Evolutionary conservation across 2,329 filamentous ascomycete genomes (phyloP).

Genomic region (Aspergillus niger): DNA sequence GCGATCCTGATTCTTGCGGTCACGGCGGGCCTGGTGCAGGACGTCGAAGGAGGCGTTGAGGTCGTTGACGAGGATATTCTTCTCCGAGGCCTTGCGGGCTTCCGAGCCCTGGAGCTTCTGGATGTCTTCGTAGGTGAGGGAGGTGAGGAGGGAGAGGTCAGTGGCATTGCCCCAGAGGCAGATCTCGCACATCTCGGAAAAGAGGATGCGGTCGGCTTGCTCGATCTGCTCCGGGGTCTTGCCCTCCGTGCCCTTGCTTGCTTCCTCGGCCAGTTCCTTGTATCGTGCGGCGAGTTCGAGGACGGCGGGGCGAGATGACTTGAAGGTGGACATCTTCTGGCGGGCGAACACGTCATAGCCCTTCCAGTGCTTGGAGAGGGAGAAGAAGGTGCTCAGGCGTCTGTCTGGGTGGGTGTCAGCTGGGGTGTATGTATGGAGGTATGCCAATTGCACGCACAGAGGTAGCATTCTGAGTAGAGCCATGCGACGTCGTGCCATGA

Average conservation of each 20-base stretch:
- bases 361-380: conserved; percentile 78
- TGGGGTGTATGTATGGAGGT: background rate
- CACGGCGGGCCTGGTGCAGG: conserved; percentile 65
- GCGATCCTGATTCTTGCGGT: conserved; percentile 64
- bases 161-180: conserved; percentile 98
- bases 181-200: conserved; percentile 92
- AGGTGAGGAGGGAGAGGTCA: conserved; percentile 86
- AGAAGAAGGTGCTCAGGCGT: conserved; percentile 79
- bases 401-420: conserved; percentile 50
- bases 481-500: conserved; percentile 85
- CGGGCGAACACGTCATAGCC: conserved; percentile 84
- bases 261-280: conserved; percentile 68
- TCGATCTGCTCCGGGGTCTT: conserved; percentile 52
- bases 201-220: conserved; percentile 74
- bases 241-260: conserved; percentile 55
- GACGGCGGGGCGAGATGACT: conserved; percentile 83
- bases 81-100: conserved; percentile 81
- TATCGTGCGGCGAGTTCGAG: conserved; percentile 80
- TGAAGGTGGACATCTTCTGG: conserved; percentile 90
- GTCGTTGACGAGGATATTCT: conserved; percentile 91
- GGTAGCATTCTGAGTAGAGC: conserved; percentile 92
- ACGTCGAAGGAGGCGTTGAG: conserved; percentile 70
- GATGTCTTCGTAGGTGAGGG: conserved; percentile 90
- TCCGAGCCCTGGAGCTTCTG: conserved; percentile 91
- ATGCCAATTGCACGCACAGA: conserved; percentile 54